Conservation (phyloP, 345 rosid species). For the Eutrema yunnanense region DNA sequence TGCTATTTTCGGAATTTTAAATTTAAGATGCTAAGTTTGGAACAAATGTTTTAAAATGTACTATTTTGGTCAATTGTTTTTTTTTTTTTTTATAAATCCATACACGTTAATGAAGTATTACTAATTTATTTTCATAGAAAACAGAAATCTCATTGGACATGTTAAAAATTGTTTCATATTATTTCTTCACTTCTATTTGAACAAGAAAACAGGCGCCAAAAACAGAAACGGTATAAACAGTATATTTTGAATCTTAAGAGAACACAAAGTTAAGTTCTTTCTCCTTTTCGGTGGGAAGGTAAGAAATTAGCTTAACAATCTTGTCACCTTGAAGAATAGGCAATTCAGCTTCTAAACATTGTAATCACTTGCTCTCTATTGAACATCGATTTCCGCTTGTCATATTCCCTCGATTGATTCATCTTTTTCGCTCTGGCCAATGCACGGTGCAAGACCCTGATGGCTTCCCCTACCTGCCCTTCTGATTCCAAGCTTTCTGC, state of each 20-base stretch:
- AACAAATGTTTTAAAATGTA: too few relatives aligned
- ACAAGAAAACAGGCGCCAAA: not conserved
- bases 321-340: not conserved
- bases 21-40: too few relatives aligned
- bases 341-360: slow-evolving; percentile 2
- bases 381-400: not conserved
- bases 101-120: too few relatives aligned
- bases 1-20: too few relatives aligned
- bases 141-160: too few relatives aligned
- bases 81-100: too few relatives aligned
- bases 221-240: not conserved
- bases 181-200: not conserved
- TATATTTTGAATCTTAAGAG: not conserved
- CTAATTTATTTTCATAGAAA: too few relatives aligned
- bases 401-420: not conserved
- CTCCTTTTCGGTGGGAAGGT: not conserved
- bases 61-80: too few relatives aligned
- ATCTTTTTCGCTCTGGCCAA: not conserved
- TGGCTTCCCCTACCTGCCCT: not conserved
- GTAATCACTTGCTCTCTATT: not conserved
- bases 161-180: too few relatives aligned
- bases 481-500: not conserved
- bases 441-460: not conserved
- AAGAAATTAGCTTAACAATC: not conserved
- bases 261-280: not conserved